Base-by-base conservation (phyloP, 2,329 filamentous ascomycete genomes). In the Thielaviopsis euricoi region DNA sequence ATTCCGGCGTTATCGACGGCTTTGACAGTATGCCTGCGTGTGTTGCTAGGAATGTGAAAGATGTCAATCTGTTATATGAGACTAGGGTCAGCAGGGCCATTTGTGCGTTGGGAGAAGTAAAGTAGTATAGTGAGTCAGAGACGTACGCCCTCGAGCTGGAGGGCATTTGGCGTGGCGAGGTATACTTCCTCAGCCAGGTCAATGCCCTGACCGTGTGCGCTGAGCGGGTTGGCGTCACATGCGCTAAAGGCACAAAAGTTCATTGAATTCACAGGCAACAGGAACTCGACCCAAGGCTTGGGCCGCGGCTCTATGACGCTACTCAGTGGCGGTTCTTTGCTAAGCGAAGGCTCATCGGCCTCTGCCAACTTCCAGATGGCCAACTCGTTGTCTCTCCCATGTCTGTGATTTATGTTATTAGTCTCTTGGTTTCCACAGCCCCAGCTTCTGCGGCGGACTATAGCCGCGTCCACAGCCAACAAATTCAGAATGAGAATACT, bases 381-480 rank as follows among this genome's bases (percentile, higher is more conserved):
- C 53, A 97, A 76, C 66, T 83, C 87, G 67, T 93, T 86, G 67
- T 98, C 93, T 67, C 93, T 81, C 15, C 91, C 91, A 71, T 97
- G 90, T 40, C 90, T 96, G 59, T 17, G 12, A 40, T 40, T 17
- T 3, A 13, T 13, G 37, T 9, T 40, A 12, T 40, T 40, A 40
- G 37, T 13, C 13, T 40, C 37, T 17, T 13, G 3, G 37, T 40
- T 40, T 12, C 15, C 33, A 4, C n/a, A 19, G 23, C n/a, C 19
- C 3, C 25, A 19, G n/a, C 5, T 29, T 49, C 22, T 13, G 46
- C 40, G 33, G 33, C n/a, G 23, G 48, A 33, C 26, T 9, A 53
- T 5, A 21, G 4, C 10, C n/a, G n/a, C n/a, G n/a, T n/a, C n/a
- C n/a, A n/a, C n/a, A n/a, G n/a, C n/a, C n/a, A n/a, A n/a, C n/a